Evolutionary conservation across 441 rosid genomes (phyloP).

Genomic region (Brassica hybrid): DNA sequence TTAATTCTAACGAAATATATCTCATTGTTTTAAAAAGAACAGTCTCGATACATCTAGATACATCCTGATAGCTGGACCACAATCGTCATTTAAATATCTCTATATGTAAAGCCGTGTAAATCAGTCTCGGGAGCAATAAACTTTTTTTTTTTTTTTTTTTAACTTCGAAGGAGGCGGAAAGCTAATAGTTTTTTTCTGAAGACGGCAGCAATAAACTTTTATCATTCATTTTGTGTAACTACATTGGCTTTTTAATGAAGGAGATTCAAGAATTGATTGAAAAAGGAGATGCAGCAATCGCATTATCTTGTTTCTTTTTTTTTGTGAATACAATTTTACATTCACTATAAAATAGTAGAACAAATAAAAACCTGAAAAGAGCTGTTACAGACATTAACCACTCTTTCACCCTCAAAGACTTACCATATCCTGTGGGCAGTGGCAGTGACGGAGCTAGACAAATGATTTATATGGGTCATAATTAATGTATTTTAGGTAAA

Average conservation of each 20-base stretch:
- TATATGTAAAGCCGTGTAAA: not conserved
- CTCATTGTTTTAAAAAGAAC: not conserved
- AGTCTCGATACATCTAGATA: not conserved
- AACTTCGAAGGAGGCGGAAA: too few species aligned
- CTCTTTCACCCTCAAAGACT: not conserved
- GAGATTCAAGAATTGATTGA: not conserved
- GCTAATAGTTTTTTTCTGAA: too few species aligned
- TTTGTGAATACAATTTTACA: not conserved
- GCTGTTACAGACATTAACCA: not conserved
- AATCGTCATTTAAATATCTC: not conserved
- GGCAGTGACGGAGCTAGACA: too few species aligned
- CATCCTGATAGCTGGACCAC: not conserved
- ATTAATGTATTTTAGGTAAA: too few species aligned
- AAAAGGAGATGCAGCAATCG: not conserved
- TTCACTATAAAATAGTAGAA: not conserved
- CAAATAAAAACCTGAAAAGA: not conserved
- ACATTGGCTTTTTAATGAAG: not conserved
- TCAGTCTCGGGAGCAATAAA: not conserved
- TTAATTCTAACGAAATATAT: not conserved
- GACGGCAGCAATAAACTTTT: not conserved
- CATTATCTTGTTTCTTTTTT: not conserved
- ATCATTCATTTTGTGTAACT: slow-evolving; percentile 7
- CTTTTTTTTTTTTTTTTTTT: too few species aligned
- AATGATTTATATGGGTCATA: too few species aligned
- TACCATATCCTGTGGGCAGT: not conserved